Base-by-base conservation (phyloP, 306 rosid genomes). In the Trichosanthes truncata region DNA sequence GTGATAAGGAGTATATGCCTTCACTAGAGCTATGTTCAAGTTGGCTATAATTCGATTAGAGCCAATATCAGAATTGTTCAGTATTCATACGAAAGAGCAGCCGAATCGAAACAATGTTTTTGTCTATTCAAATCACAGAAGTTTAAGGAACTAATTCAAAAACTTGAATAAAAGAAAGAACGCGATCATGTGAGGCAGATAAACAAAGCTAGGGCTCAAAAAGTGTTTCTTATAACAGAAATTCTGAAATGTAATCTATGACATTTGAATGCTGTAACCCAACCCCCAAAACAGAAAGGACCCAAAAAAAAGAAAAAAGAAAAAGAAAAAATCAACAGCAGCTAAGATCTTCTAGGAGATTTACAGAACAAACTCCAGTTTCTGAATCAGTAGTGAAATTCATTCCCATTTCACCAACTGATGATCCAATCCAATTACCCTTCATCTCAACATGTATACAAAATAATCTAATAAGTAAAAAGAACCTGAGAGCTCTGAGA, bases 351-450 rank as follows among this genome's bases (percentile, higher is more conserved):
- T 74, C 60, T 29, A 76, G 7, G 53, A 76, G 71, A 92, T 94
- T 88, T 96, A 91, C 93, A 92, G 83, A 90, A 86, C 87, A 86
- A 86, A 79, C 85, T 81, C 82, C 61, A 67, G 45, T 85, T 78
- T 38, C 72, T 81, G 40, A 82, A 80, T 74, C 88, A 78, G 91
- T 46, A 9, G 86, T 40, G 82, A 81, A 86, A 69, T 23, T 69
- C 36, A 69, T 69, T 69, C 85, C 77, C 80, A 43, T 73, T 84
- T 87, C 88, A 80, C 80, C 81, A 83, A 81, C 92, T 75, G 82
- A 83, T 76, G 84, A 89, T 83, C 86, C 87, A 89, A 63, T 7
- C 29, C 29, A 56, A 90, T 84, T 81, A 84, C 81, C 82, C 72
- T 85, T 83, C 74, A 29, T 18, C 59, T 79, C 81, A 31, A 86